Evolutionary conservation across 1,284 basidiomycete genomes (phyloP), one percentile per base, ranked within the genome.

Genomic region (Microbotryum intermedium): DNA sequence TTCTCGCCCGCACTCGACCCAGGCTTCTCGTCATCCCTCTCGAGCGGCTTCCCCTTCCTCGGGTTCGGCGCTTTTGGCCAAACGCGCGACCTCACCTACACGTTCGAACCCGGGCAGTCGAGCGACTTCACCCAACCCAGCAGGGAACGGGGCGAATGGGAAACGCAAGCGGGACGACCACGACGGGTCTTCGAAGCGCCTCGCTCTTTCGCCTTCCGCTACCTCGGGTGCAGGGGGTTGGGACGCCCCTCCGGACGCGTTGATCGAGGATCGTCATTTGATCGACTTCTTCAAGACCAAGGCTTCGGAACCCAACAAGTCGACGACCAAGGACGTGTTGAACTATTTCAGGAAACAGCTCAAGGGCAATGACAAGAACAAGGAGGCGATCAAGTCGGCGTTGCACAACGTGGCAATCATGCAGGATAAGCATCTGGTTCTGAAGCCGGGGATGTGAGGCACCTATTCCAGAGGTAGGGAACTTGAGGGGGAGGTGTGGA

Each of bases 271-370:
- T 62, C 75, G 71, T 47, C 80, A 86, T 79, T 76, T 90, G 56
- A 77, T 89, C 63, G 82, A 85, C 50, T 88, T 85, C 84, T 72
- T 90, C 68, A 81, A 78, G 71, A 81, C 78, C 34, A 39, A 39
- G 18, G 57, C 82, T 80, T 39, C 78, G 82, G 18, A 81, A 80
- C 60, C 81, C 83, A 54, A 83, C 81, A 6, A 44, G 47, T 29
- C 50, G 7, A 46, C 66, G 53, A 68, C 66, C 3, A 63, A 68
- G 60, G 62, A 85, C 84, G 69, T 88, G 85, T 70, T 90, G 64
- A 81, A 82, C 59, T 80, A 88, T 71, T 90, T 90, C 72, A 82
- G 82, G 64, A 82, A 82, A 18, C 86, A 85, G 69, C 73, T 88
- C 55, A 84, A 80, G 57, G 82, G 82, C 67, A 79, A 80, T 50